Evolutionary conservation across 345 rosid genomes (phyloP).

Genomic region (Sonneratia alba): DNA sequence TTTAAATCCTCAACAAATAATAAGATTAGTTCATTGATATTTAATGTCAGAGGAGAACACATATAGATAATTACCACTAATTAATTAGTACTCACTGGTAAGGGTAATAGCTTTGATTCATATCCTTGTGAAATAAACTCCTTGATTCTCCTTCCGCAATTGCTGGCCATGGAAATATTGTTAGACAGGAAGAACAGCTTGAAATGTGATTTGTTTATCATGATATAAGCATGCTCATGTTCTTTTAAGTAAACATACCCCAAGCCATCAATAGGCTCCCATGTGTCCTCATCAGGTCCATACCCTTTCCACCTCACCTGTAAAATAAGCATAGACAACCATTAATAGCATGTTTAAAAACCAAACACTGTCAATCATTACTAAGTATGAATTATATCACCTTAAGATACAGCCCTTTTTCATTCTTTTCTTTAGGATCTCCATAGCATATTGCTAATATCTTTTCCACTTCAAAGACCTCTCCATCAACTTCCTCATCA

Average conservation of each 20-base stretch:
- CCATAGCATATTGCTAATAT: constrained; percentile 42
- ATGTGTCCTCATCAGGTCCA: constrained; percentile 39
- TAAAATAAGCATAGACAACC: neutral
- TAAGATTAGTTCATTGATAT: too few species aligned
- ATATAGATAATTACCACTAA: too few species aligned
- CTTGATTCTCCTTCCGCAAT: constrained; percentile 30
- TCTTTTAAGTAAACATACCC: constrained; percentile 23
- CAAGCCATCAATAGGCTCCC: constrained; percentile 61
- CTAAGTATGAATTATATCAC: constrained; percentile 18
- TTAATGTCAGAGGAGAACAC: too few species aligned
- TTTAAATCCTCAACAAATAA: too few species aligned
- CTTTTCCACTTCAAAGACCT: constrained; percentile 49
- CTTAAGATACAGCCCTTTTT: constrained; percentile 37
- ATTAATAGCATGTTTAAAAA: neutral
- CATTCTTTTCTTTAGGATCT: constrained; percentile 27
- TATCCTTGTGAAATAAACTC: constrained; percentile 41
- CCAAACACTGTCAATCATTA: neutral
- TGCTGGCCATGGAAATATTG: constrained; percentile 19
- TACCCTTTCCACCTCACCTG: constrained; percentile 70
- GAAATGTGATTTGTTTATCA: neutral
- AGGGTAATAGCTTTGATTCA: constrained; percentile 37
- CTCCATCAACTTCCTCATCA: constrained; percentile 15
- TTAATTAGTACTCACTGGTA: constrained; percentile 36
- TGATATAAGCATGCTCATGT: neutral
- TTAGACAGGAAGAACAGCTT: neutral